phyloP scores from a whole-genome alignment of 2,329 filamentous ascomycete genomes.

The Verticillium isaacii region DNA sequence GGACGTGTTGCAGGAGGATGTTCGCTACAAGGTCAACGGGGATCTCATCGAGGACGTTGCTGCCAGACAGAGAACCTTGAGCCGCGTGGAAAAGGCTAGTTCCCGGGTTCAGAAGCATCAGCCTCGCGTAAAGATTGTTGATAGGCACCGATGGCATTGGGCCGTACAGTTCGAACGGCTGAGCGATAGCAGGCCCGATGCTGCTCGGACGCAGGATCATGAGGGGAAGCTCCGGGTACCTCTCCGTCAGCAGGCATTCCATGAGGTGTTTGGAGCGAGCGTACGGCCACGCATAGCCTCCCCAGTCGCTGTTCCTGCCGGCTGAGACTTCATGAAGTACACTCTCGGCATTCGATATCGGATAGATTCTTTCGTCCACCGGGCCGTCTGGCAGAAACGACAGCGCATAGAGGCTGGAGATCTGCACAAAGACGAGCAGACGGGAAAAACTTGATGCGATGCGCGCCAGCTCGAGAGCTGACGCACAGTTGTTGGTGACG shows the following conservation, averaged over 20 bases:
- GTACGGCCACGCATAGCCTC: background rate
- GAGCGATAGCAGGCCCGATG: background rate
- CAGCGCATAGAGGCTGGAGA: background rate
- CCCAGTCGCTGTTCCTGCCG: background rate
- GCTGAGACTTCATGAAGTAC: background rate
- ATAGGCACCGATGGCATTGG: background rate
- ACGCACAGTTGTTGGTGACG: background rate
- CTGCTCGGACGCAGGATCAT: background rate
- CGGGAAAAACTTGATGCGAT: background rate
- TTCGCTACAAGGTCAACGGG: background rate
- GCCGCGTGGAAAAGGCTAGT: background rate
- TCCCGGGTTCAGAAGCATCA: background rate
- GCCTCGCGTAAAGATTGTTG: background rate
- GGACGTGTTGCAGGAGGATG: background rate
- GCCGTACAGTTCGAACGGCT: background rate
- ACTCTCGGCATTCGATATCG: background rate
- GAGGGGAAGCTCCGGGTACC: background rate
- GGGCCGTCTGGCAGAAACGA: background rate
- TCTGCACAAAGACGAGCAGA: background rate
- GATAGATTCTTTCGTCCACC: background rate
- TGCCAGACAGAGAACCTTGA: background rate
- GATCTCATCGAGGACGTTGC: background rate
- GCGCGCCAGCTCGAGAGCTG: background rate
- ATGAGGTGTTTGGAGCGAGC: background rate
- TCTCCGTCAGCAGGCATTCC: background rate